Base-by-base conservation (phyloP, 2,329 filamentous ascomycete genomes). In the Alternaria panax region DNA sequence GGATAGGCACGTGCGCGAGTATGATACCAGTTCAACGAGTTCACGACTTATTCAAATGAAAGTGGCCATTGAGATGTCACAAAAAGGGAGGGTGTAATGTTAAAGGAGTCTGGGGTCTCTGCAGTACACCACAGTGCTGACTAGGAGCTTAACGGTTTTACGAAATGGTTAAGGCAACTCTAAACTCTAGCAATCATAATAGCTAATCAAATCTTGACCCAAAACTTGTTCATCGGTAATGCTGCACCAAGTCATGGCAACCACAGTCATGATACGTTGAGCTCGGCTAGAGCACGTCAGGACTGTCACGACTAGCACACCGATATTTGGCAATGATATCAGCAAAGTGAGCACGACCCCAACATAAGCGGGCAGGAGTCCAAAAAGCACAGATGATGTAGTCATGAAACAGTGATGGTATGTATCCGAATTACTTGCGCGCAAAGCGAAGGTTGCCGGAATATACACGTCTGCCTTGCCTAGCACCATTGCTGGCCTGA, bases 391-490 rank as follows among this genome's bases (percentile, higher is more conserved):
- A 53, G 30, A 27, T 38, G 24, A 22, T 43, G 28, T 24, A 24
- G 28, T 47, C 28, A 38, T 43, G 46, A 45, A 53, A 30, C 38
- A 41, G 30, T 34, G 22, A 28, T 28, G 34, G 22, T 12, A 11
- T 54, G 32, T 30, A n/a, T 42, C 36, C 16, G 25, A 24, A 22
- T 18, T 28, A 57, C 20, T 9, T 32, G 42, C 28, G 50, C 41
- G 32, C 50, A 34, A 30, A 32, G 16, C 25, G 11, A 27, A 41
- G 20, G 38, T 41, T 34, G 25, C 18, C 28, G 42, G 11, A 45
- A 45, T 12, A 43, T 25, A 30, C 36, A 43, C 45, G 52, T 55
- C 46, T 59, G 41, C 51, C 55, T 51, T 51, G 51, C 45, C 34
- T 32, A 43, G 32, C 30, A 24, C 34, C 46, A 38, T 25, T 40